Evolutionary conservation across 129 eudicot genomes (phyloP).

Genomic region (Flaveria robusta): DNA sequence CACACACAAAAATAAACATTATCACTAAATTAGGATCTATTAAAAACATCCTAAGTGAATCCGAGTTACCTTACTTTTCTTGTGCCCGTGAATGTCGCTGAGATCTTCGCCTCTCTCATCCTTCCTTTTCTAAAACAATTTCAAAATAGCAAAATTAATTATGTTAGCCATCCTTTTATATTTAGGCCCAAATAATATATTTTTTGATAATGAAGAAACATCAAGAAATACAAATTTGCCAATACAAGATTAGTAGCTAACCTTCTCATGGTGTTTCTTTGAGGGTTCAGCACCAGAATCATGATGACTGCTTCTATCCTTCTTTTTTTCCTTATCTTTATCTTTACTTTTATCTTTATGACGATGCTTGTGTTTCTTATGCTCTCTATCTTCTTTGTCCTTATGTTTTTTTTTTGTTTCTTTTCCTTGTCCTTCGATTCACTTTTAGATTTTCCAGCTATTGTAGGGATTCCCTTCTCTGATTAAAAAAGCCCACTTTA

Average conservation of each 20-base stretch:
- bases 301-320: constrained; percentile 63
- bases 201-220: not conserved
- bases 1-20: not conserved
- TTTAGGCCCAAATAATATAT: not conserved
- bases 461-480: constrained; percentile 78
- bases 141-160: constrained; percentile 12
- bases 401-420: constrained; percentile 75
- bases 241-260: constrained; percentile 5
- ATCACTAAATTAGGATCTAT: not conserved
- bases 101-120: constrained; percentile 72
- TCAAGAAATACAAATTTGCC: not conserved
- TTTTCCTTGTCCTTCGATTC: constrained; percentile 80
- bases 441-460: constrained; percentile 69
- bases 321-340: constrained; percentile 84
- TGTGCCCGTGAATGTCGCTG: constrained; percentile 57
- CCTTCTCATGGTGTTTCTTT: constrained; percentile 57
- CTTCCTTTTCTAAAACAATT: constrained; percentile 61
- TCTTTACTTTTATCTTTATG: constrained; percentile 87
- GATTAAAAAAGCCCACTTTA: constrained; percentile 42
- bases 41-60: constrained; percentile 11
- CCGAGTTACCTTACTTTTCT: constrained; percentile 80
- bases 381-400: constrained; percentile 62
- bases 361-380: constrained; percentile 89
- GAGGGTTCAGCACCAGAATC: constrained; percentile 26
- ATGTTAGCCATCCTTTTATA: constrained; percentile 2